Evolutionary conservation across 2,329 filamentous ascomycete genomes (phyloP).

Genomic region (Capronia coronata): DNA sequence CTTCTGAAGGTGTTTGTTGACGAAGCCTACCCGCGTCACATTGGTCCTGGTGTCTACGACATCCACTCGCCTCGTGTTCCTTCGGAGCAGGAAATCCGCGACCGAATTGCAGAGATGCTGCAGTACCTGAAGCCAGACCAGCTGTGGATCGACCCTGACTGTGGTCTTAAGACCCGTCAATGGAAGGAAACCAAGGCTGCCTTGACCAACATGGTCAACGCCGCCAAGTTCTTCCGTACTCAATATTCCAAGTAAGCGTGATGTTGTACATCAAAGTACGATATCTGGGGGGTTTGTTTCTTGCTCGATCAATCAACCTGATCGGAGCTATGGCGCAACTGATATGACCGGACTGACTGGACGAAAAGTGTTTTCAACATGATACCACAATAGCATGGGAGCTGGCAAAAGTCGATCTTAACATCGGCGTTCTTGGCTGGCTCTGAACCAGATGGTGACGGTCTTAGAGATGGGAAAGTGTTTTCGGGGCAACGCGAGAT

Average conservation of each 20-base stretch:
- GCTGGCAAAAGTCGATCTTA: constrained; percentile 29
- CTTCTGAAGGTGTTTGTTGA: constrained; percentile 97
- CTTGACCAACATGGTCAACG: constrained; percentile 93
- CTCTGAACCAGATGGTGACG: constrained; percentile 18
- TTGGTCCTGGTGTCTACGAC: constrained; percentile 98
- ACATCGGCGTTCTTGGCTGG: constrained; percentile 28
- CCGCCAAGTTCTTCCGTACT: constrained; percentile 91
- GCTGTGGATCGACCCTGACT: constrained; percentile 99
- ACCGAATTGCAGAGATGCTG: constrained; percentile 96
- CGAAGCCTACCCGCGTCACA: constrained; percentile 94
- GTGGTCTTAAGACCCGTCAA: constrained; percentile 97
- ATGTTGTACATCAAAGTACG: background rate
- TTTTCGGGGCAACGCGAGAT: background rate
- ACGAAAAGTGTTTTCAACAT: constrained; percentile 29
- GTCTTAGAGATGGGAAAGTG: constrained; percentile 1
- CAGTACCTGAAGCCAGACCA: constrained; percentile 94
- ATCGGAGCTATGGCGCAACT: constrained; percentile 19
- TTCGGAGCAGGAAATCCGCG: constrained; percentile 95
- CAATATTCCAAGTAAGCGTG: constrained; percentile 53
- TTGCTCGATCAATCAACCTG: constrained; percentile 26
- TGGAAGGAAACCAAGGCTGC: constrained; percentile 99
- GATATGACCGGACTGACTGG: constrained; percentile 15
- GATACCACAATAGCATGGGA: constrained; percentile 27
- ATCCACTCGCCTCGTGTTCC: constrained; percentile 99
- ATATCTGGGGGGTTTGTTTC: constrained; percentile 6